Percentiles rank a stretch among this genome's conserved stretches.
Conservation (phyloP, 495 filamentous ascomycete genomes). For the Penicillium coprophilum region DNA sequence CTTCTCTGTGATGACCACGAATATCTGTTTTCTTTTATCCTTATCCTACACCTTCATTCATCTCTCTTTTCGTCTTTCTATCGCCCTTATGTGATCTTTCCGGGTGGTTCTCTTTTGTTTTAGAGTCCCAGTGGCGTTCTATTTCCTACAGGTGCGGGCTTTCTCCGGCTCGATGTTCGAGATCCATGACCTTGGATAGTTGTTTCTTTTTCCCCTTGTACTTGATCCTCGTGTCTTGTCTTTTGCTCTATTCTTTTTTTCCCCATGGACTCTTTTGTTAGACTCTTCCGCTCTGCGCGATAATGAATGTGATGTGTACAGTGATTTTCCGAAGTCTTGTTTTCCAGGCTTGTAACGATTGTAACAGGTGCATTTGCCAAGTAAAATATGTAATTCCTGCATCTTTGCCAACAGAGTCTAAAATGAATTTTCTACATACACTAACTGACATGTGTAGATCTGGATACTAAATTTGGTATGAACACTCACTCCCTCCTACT, state of each 20-base stretch:
- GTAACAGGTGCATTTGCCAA: not conserved
- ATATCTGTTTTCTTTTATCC: conserved; percentile 18
- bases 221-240: not conserved
- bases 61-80: conserved; percentile 8
- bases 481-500: conserved; percentile 20
- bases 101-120: conserved; percentile 14
- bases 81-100: not conserved
- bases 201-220: not conserved
- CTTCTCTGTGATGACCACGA: conserved; percentile 24
- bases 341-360: not conserved
- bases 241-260: not conserved
- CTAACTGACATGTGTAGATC: no score
- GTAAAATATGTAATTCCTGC: not conserved
- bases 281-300: conserved; percentile 16
- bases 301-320: conserved; percentile 22
- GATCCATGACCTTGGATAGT: conserved; percentile 1
- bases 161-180: not conserved
- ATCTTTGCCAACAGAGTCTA: not conserved
- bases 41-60: conserved; percentile 5
- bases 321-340: not conserved
- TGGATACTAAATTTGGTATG: no score
- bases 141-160: conserved; percentile 12
- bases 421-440: not conserved
- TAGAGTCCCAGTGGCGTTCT: conserved; percentile 27
- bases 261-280: conserved; percentile 6